Percentiles rank a stretch among this genome's conserved stretches.
These are phyloP conservation scores for Hyparrhenia diplandra DNA, from an alignment of 176 grass and related monocot genomes.

Conservation along the genomic window DNA sequence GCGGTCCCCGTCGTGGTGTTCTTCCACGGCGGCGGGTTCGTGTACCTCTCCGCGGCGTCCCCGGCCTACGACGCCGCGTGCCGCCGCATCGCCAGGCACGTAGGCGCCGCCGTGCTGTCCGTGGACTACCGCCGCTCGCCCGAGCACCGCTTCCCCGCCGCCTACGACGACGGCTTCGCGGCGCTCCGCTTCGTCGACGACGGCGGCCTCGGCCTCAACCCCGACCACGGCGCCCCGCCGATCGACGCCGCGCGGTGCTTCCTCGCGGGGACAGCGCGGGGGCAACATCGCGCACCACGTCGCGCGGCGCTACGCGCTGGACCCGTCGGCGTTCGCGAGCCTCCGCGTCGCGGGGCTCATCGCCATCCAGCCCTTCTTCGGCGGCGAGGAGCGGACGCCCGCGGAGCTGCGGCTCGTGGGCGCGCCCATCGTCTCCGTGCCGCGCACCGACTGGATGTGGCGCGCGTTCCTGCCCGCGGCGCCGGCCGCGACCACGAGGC, in stretches of 20 bases:
- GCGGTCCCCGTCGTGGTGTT: conserved; percentile 51
- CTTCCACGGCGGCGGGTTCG: conserved; percentile 93
- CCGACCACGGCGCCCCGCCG: not conserved
- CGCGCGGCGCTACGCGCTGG: conserved; percentile 48
- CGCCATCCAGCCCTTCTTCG: conserved; percentile 85
- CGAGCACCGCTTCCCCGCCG: conserved; percentile 61
- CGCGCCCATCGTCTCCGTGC: conserved; percentile 51
- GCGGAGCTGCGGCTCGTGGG: conserved; percentile 53
- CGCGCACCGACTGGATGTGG: conserved; percentile 82
- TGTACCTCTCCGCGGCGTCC: conserved; percentile 55
- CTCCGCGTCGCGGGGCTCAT: conserved; percentile 48
- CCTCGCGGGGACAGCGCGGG: conserved; percentile 75
- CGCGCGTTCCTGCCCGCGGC: conserved; percentile 77
- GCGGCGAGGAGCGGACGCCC: conserved; percentile 68
- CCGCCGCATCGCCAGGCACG: conserved; percentile 52
- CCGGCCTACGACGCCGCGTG: conserved; percentile 60
- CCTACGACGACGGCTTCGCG: conserved; percentile 70
- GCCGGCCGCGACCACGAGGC: conserved; percentile 56
- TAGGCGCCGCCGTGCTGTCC: conserved; percentile 45
- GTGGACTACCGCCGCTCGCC: conserved; percentile 82
- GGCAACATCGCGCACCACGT: conserved; percentile 84
- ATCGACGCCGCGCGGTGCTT: conserved; percentile 54
- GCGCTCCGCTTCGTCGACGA: conserved; percentile 71
- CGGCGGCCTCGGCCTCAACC: not conserved
- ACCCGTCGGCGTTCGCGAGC: not conserved